Base-by-base conservation (phyloP, 2,329 filamentous ascomycete genomes). In the Fusarium chlamydosporum region DNA sequence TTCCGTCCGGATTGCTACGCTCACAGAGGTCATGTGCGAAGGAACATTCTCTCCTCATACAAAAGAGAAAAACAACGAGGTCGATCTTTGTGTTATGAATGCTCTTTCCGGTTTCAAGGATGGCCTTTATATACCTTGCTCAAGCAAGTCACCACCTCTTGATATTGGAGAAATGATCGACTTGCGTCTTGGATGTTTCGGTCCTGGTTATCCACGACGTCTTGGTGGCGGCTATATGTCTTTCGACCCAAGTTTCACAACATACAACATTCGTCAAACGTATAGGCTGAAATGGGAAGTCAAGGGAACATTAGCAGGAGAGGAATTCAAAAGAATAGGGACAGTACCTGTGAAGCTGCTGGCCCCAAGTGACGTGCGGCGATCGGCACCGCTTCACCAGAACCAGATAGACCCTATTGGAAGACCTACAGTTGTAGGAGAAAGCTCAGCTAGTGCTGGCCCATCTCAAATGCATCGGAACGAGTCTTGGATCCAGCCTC, bases 231-330 rank as follows among this genome's bases (percentile, higher is more conserved):
- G 35, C 2, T 6, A n/a, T 3, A 2, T 15, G 9, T 37, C 18
- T 7, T 56, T 76, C 1, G 48, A 27, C 2, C 74, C 75, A 13
- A 47, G n/a, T 1, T 77, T 78, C 35, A 69, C 50, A 6, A 76
- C 75, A 3, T 77, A 76, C 53, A 77, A 75, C 29, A 73, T 78
- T n/a, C 61, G 58, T 4, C 69, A 72, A 23, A 59, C 35, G 0
- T 74, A 78, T 26, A 51, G 29, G 5, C 23, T 76, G 7, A 64
- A 59, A 12, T 78, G 75, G 75, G 33, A 12, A 9, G 0, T 73
- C 10, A 12, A 3, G 7, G 34, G 51, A 2, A 42, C 50, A 4
- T 13, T 72, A 12, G 53, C 38, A 1, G 68, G 56, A 1, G 27
- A 71, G 27, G 9, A 18, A 3, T 53, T 65, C 1, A 43, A 43